phyloP scores from a whole-genome alignment of 2,329 filamentous ascomycete genomes.

The Hypoxylon sp. region DNA sequence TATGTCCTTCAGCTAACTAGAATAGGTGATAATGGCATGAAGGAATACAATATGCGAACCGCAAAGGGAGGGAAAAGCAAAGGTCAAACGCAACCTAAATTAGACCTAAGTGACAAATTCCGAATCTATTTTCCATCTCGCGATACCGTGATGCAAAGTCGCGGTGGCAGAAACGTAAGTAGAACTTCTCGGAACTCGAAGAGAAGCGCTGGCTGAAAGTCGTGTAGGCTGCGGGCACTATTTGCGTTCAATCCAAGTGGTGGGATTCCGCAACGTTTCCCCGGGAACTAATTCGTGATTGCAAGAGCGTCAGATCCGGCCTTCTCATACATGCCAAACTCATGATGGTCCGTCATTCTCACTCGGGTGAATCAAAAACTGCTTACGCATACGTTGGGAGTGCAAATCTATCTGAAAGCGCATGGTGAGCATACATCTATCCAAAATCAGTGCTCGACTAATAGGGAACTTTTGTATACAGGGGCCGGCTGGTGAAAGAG shows the following conservation, averaged over 20 bases:
- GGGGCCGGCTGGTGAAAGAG: slow-evolving; percentile 84
- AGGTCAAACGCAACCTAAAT: slow-evolving; percentile 45
- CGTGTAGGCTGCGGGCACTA: slow-evolving; percentile 80
- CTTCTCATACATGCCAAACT: slow-evolving; percentile 93
- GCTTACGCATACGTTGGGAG: slow-evolving; percentile 91
- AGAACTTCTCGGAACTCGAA: not conserved
- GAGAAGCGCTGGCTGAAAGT: slow-evolving; percentile 25
- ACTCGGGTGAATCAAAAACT: slow-evolving; percentile 44
- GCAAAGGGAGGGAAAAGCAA: slow-evolving; percentile 53
- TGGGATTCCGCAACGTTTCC: slow-evolving; percentile 81
- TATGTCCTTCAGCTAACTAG: not conserved
- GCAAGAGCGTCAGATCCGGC: slow-evolving; percentile 76
- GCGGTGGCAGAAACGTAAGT: slow-evolving; percentile 72
- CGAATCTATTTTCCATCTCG: slow-evolving; percentile 86
- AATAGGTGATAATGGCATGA: slow-evolving; percentile 61
- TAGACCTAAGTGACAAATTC: slow-evolving; percentile 65
- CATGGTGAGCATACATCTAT: slow-evolving; percentile 74
- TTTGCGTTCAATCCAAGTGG: slow-evolving; percentile 82
- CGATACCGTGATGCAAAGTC: slow-evolving; percentile 76
- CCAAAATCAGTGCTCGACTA: slow-evolving; percentile 20
- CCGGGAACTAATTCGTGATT: slow-evolving; percentile 78
- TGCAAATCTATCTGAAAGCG: slow-evolving; percentile 92
- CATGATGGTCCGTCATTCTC: slow-evolving; percentile 63
- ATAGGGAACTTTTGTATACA: slow-evolving; percentile 53
- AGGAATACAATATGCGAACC: slow-evolving; percentile 61